These are phyloP conservation scores for Guyanaporus albipodus DNA, from an alignment of 768 basidiomycete species.

Conservation along the genomic window DNA sequence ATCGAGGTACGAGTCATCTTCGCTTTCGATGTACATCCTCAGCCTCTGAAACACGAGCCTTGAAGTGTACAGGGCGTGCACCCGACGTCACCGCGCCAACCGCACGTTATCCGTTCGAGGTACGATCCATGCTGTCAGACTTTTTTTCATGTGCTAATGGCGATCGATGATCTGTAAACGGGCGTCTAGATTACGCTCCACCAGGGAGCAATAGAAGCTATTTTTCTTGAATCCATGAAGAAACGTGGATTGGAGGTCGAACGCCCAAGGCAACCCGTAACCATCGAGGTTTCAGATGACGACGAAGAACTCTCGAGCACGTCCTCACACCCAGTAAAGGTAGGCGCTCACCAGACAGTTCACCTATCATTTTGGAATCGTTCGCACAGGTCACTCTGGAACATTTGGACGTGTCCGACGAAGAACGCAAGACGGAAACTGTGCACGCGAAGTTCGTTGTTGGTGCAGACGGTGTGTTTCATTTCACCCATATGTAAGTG, in stretches of 20 bases:
- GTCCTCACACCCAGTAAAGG: conserved; percentile 25
- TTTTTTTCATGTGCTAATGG: neutral
- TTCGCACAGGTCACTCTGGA: conserved; percentile 13
- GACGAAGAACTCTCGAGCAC: conserved; percentile 32
- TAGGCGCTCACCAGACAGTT: neutral
- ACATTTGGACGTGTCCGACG: conserved; percentile 21
- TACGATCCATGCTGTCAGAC: conserved; percentile 17
- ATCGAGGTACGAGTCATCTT: too few species aligned
- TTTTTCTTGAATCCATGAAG: conserved; percentile 37
- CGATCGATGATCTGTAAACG: neutral
- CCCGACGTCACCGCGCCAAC: conserved; percentile 55
- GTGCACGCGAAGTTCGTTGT: conserved; percentile 30
- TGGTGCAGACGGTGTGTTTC: conserved; percentile 32
- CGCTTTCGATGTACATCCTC: too few species aligned
- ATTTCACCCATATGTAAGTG: neutral
- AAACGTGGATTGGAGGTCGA: conserved; percentile 30
- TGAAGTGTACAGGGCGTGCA: conserved; percentile 55
- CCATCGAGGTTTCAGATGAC: conserved; percentile 32
- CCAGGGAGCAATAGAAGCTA: conserved; percentile 35
- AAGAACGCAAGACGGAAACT: conserved; percentile 25
- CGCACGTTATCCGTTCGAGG: conserved; percentile 69
- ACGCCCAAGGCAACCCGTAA: conserved; percentile 28
- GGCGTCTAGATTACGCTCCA: conserved; percentile 27
- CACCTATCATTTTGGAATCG: neutral
- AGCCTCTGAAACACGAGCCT: neutral